Evolutionary conservation across 2,329 filamentous ascomycete species (phyloP), one percentile per base, ranked within the genome.

Genomic region (Mycocentrospora acerina): DNA sequence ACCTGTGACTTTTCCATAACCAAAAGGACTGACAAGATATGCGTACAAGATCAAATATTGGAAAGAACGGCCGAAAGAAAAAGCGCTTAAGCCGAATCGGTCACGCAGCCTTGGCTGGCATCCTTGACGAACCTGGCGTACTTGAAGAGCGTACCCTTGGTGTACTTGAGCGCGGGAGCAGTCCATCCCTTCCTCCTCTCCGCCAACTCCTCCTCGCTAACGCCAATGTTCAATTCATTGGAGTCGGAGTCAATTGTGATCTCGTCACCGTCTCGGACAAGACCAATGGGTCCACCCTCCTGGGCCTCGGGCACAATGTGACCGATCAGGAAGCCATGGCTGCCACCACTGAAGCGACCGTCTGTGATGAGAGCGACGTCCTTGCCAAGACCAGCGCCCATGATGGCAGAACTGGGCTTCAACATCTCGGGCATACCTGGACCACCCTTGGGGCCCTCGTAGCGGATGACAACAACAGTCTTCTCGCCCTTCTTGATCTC

Each of bases 271-370:
- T 95, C 84, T 54, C 79, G 67, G n/a, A 93, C 85, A 9, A 95
- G 76, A 11, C 80, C 89, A 46, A 95, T 93, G 2, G 89, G 89
- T 0, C 89, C 89, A 33, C 89, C 89, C 51, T 87, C 86, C 62
- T 88, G 84, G 7, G 89, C 89, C 71, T 95, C 89, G 17, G 89
- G 89, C 27, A 90, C 88, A 46, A 95, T 86, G 69, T 93, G 88
- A 2, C 88, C 88, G 57, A 93, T 91, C 53, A 93, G 73, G 78
- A 93, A 93, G 26, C 88, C 88, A 77, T 93, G 88, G 46, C 81
- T 86, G 35, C 87, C 89, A 41, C 89, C 89, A 7, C 81, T 86
- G 75, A 89, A 90, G 26, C 86, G 81, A 0, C 82, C 82, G 56
- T 90, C 85, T 2, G 85, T 88, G 44, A 89, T 76, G 31, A 89